These are phyloP conservation scores for Jatropha podagrica DNA, from an alignment of 441 rosid species.

Conservation along the genomic window DNA sequence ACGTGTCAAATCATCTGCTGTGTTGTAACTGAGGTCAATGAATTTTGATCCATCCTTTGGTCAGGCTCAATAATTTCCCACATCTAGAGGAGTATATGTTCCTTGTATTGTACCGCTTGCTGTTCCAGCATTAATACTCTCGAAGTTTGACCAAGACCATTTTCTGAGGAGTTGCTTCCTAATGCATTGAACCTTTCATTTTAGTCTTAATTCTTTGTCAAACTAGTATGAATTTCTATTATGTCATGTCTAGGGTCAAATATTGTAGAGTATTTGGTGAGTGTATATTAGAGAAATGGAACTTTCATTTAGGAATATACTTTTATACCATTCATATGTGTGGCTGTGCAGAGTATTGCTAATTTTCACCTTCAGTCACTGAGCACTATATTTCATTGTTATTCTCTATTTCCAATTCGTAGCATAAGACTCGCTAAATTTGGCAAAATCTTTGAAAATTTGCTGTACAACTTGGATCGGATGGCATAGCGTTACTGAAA, in stretches of 20 bases:
- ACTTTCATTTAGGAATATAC: not conserved
- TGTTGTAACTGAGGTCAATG: constrained; percentile 4
- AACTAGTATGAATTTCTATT: not conserved
- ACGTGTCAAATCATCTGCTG: not conserved
- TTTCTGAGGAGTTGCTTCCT: not conserved
- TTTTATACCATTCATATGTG: not conserved
- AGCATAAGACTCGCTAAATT: no score
- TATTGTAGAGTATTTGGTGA: not conserved
- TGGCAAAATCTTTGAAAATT: no score
- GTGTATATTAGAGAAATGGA: not conserved
- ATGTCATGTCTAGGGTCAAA: not conserved
- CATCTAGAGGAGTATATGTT: constrained; percentile 8
- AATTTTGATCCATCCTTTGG: not conserved
- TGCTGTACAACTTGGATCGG: no score
- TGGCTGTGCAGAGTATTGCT: no score
- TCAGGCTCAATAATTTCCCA: constrained; percentile 3
- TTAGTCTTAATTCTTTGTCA: not conserved
- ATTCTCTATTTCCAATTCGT: no score
- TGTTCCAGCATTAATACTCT: not conserved
- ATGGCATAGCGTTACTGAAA: no score
- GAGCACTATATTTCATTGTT: no score
- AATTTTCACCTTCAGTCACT: no score
- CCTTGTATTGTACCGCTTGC: not conserved
- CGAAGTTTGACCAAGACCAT: constrained; percentile 10
- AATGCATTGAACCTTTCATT: not conserved